These are phyloP conservation scores for Cucurbita pepo DNA, from an alignment of 306 rosid species.

Conservation along the genomic window DNA sequence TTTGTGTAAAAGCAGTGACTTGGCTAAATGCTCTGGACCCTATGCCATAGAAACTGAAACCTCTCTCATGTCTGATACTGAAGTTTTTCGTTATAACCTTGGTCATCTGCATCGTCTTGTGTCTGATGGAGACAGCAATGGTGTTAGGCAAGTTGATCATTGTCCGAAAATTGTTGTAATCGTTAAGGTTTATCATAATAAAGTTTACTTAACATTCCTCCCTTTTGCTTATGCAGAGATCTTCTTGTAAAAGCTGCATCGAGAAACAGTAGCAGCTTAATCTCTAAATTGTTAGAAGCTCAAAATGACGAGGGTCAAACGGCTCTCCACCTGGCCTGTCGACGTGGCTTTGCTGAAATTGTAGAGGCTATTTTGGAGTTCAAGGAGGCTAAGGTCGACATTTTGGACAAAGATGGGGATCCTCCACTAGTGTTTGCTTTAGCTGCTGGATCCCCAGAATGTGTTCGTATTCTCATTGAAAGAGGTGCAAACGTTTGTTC, in stretches of 20 bases:
- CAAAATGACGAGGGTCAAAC: conserved; percentile 93
- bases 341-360: conserved; percentile 80
- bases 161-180: not conserved
- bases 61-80: conserved; percentile 38
- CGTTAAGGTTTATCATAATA: not conserved
- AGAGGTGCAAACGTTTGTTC: conserved; percentile 84
- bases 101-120: conserved; percentile 65
- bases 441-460: conserved; percentile 95
- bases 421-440: conserved; percentile 95
- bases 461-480: conserved; percentile 58
- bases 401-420: conserved; percentile 91
- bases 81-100: conserved; percentile 41
- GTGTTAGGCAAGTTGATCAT: conserved; percentile 63
- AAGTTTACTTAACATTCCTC: not conserved
- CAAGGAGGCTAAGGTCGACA: conserved; percentile 75
- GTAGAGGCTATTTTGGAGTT: conserved; percentile 76
- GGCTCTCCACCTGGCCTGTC: conserved; percentile 94
- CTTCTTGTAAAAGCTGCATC: conserved; percentile 57
- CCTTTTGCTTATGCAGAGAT: conserved; percentile 39
- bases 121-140: conserved; percentile 63
- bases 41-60: conserved; percentile 33
- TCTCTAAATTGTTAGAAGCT: conserved; percentile 62
- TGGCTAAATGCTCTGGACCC: conserved; percentile 40
- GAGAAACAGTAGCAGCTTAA: conserved; percentile 35
- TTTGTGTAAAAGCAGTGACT: conserved; percentile 45